phyloP scores from a whole-genome alignment of 306 rosid species.

The Coriaria nepalensis region DNA sequence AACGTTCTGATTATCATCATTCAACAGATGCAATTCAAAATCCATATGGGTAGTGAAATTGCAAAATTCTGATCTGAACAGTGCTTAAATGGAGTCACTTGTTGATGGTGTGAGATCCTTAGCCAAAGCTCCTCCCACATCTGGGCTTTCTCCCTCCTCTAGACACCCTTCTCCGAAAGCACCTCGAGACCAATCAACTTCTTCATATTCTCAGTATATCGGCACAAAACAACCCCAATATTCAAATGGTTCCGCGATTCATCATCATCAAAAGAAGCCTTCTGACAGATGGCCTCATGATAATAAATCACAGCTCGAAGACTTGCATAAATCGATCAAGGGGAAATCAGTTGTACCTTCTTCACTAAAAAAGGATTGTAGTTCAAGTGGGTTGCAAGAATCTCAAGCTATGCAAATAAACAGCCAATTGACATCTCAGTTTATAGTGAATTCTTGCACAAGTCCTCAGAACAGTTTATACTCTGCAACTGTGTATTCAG shows the following conservation, averaged over 20 bases:
- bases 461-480: conserved; percentile 79
- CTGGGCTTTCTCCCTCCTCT: conserved; percentile 27
- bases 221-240: conserved; percentile 26
- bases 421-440: conserved; percentile 20
- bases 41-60: conserved; percentile 12
- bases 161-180: conserved; percentile 31
- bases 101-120: conserved; percentile 35
- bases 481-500: conserved; percentile 57
- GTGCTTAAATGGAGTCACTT: conserved; percentile 40
- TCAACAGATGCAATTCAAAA: conserved; percentile 9
- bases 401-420: conserved; percentile 29
- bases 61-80: neutral
- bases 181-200: conserved; percentile 32
- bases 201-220: conserved; percentile 28
- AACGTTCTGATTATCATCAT: conserved; percentile 7
- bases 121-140: conserved; percentile 35
- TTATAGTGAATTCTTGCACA: conserved; percentile 33
- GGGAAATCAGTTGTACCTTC: conserved; percentile 32
- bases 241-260: conserved; percentile 29
- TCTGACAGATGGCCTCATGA: conserved; percentile 16
- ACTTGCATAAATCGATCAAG: conserved; percentile 13
- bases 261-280: conserved; percentile 20
- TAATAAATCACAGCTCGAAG: conserved; percentile 16
- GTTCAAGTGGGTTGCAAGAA: conserved; percentile 25
- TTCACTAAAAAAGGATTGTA: conserved; percentile 27